Conservation (phyloP, 177 flowering plant genomes). For the Vitis hybrid region DNA sequence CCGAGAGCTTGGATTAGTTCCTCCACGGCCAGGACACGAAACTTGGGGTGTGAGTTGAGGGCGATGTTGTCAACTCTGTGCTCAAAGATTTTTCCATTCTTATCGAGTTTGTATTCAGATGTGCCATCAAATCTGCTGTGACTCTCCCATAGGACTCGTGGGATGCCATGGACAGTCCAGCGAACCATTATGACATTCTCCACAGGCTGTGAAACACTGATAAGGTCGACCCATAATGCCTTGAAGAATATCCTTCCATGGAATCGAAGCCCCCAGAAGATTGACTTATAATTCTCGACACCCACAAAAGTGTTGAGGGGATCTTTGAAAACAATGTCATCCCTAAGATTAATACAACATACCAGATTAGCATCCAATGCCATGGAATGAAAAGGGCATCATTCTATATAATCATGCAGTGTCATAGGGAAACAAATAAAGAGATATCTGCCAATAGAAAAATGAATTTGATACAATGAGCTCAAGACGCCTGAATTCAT, state of each 20-base stretch:
- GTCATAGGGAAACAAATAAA: too few species aligned
- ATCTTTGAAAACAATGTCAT: slow-evolving; percentile 81
- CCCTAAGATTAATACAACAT: slow-evolving; percentile 40
- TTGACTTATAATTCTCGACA: slow-evolving; percentile 75
- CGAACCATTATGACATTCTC: slow-evolving; percentile 71
- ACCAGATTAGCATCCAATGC: too few species aligned
- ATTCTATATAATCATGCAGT: too few species aligned
- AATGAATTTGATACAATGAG: too few species aligned
- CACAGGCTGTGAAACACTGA: slow-evolving; percentile 73
- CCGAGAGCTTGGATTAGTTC: slow-evolving; percentile 58
- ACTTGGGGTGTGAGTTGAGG: slow-evolving; percentile 67
- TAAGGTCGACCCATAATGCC: slow-evolving; percentile 64
- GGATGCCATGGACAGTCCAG: slow-evolving; percentile 79
- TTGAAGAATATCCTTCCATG: slow-evolving; percentile 75
- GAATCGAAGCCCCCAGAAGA: slow-evolving; percentile 76
- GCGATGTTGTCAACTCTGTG: slow-evolving; percentile 80
- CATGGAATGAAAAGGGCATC: too few species aligned
- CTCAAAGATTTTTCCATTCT: slow-evolving; percentile 79
- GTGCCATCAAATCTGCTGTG: slow-evolving; percentile 81
- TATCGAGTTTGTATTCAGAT: slow-evolving; percentile 84
- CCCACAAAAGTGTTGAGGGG: slow-evolving; percentile 79
- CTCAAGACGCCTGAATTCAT: too few species aligned
- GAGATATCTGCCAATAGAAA: too few species aligned
- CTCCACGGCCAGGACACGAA: slow-evolving; percentile 52
- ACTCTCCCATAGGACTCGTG: slow-evolving; percentile 83